Base-by-base conservation (phyloP, 2,329 filamentous ascomycete species). In the Zasmidium angulare region DNA sequence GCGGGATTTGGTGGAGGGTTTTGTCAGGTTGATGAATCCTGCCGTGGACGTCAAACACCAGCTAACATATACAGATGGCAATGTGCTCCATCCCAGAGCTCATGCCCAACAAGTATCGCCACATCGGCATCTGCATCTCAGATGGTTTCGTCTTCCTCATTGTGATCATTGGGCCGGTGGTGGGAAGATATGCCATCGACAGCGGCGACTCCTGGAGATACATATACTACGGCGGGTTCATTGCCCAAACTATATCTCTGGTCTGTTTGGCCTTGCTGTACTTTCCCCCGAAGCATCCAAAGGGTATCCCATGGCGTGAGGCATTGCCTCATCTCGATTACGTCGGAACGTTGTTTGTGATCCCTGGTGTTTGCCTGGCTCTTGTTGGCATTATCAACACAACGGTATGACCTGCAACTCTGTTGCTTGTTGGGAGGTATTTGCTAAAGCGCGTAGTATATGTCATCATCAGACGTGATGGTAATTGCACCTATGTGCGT, bases 201-300 rank as follows among this genome's bases (percentile, higher is more conserved):
- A 59, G 71, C 46, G 72, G 68, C 2, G 69, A 73, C 3, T 26
- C 50, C 21, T 81, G 79, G 79, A 68, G 73, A 47, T 80, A 77
- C 75, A 75, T 80, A 47, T 81, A 80, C 63, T 80, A 78, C 58
- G 75, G 68, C 0, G 73, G 76, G 1, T 75, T 77, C n/a, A 76
- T 80, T 49, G 72, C 72, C 19, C 75, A 77, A 40, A 72, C 75
- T 36, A 71, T 80, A 19, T 79, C 76, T 3, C 77, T 79, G 60
- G 49, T 76, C 7, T 77, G 78, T 0, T 69, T 81, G 1, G 74
- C 71, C 50, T 64, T 79, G 51, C 69, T 73, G 43, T 78, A 77
- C 64, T 73, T 71, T 47, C 75, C 76, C 6, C 75, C 74, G 0
- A 71, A 70, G 43, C 75, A 76, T 59, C 76, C 75, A 31, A 69